These are phyloP conservation scores for Linnemannia exigua DNA, from an alignment of 192 early-diverging fungal genomes.

Conservation along the genomic window DNA sequence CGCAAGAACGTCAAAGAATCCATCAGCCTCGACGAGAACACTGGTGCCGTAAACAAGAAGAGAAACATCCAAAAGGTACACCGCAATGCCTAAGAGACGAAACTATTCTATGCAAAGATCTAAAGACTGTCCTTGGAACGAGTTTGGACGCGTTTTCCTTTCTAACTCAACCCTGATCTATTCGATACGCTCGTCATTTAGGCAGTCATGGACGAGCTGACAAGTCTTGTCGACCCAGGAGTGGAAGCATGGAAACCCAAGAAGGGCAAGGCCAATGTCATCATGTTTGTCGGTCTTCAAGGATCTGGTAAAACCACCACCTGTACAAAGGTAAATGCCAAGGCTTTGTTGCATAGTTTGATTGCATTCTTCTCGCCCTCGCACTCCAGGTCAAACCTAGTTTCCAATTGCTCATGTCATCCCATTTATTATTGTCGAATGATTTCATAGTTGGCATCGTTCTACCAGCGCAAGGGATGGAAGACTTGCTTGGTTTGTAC, in stretches of 20 bases:
- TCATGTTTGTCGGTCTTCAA: slow-evolving; percentile 99
- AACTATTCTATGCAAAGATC: not conserved
- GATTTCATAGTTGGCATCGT: slow-evolving; percentile 73
- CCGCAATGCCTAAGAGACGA: no score
- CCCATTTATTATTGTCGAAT: not conserved
- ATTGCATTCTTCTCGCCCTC: not conserved
- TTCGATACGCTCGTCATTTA: slow-evolving; percentile 6
- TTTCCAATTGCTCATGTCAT: not conserved
- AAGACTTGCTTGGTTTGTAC: slow-evolving; percentile 94
- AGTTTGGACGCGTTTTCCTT: not conserved
- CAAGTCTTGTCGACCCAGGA: slow-evolving; percentile 87
- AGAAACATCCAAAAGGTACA: slow-evolving; percentile 85
- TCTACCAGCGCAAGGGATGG: slow-evolving; percentile 96
- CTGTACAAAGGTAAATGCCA: slow-evolving; percentile 83
- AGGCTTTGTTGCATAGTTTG: not conserved
- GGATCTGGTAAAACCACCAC: slow-evolving; percentile 97
- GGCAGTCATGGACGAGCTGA: slow-evolving; percentile 93
- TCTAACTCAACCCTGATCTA: not conserved
- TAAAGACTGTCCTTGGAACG: not conserved
- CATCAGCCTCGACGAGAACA: slow-evolving; percentile 87
- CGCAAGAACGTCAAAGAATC: slow-evolving; percentile 88
- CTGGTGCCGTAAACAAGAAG: slow-evolving; percentile 87
- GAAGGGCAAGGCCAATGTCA: slow-evolving; percentile 86
- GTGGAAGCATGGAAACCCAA: slow-evolving; percentile 88
- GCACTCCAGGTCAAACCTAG: not conserved